phyloP scores from a whole-genome alignment of 2,329 filamentous ascomycete species.

The Penicillium italicum region DNA sequence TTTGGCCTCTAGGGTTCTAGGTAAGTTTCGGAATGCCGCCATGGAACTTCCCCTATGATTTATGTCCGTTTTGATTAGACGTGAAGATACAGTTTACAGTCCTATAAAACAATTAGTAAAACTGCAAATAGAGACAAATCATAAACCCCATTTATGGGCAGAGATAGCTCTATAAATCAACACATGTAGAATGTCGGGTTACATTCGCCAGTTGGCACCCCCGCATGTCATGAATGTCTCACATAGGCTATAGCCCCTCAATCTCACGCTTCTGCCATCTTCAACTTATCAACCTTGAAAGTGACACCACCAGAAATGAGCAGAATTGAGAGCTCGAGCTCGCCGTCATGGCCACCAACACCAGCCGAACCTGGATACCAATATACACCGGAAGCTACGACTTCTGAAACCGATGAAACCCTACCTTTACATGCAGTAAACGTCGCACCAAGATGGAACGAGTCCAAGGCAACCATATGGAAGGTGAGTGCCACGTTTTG shows the following conservation, averaged over 20 bases:
- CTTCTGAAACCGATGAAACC: slow-evolving; percentile 13
- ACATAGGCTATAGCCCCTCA: not conserved
- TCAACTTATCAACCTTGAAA: not conserved
- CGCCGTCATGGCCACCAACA: not conserved
- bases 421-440: slow-evolving; percentile 24
- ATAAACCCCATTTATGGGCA: not conserved
- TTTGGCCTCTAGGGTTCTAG: not conserved
- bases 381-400: not conserved
- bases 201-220: not conserved
- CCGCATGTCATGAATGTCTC: not conserved
- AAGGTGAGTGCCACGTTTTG: slow-evolving; percentile 18
- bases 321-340: not conserved
- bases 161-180: not conserved
- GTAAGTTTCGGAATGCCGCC: not conserved
- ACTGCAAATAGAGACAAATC: not conserved
- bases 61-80: not conserved
- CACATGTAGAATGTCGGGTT: not conserved
- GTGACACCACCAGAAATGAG: not conserved
- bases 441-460: slow-evolving; percentile 21
- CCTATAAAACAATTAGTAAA: too few relatives aligned
- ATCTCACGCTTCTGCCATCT: not conserved
- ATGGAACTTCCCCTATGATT: not conserved
- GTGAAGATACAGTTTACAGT: not conserved
- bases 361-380: not conserved
- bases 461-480: slow-evolving; percentile 19